Evolutionary conservation across 2,329 filamentous ascomycete genomes (phyloP), one percentile per base, ranked within the genome.

Genomic region (Thelonectria blattea): DNA sequence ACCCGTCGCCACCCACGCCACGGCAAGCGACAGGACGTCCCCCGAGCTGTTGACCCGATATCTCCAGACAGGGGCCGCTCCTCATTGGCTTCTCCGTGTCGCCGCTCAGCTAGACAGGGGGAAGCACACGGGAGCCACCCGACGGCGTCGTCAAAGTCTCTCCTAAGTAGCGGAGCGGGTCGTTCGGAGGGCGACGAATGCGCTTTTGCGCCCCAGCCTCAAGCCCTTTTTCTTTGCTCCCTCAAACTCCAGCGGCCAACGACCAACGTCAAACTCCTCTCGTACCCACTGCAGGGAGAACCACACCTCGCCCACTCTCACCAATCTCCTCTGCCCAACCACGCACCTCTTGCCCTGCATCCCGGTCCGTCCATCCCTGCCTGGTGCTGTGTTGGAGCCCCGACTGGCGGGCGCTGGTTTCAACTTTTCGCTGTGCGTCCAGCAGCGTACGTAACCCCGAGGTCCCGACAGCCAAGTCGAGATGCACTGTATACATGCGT

Each of bases 351-450:
- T 30, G 27, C 8, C 2, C 34, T 7, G 34, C 15, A 15, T 56
- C 58, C 58, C 42, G 48, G 58, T 39, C 42, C 24, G 15, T 32
- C 48, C 17, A 52, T 48, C 24, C 58, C 58, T 52, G 48, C 20
- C 27, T 47, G 54, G 17, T 32, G 34, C 32, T 47, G 52, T 55
- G 47, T 49, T 45, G 42, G 42, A 46, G 45, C 47, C 49, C 24
- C 43, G 17, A 43, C 52, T 60, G 52, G 52, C 58, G 52, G 52
- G 58, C 58, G 58, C 37, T 56, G 42, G 48, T 48, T 55, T 49
- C 58, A 60, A 60, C 52, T 60, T 49, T 52, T n/a, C 5, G 9
- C 20, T 12, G 22, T 14, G 18, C 22, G 43, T 47, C 12, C 24
- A 60, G 41, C 9, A 14, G 57, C 53, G 18, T 47, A 60, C 57